Conservation (phyloP, 2,329 filamentous ascomycete species). For the Teratosphaeria pseudoeucalypti region DNA sequence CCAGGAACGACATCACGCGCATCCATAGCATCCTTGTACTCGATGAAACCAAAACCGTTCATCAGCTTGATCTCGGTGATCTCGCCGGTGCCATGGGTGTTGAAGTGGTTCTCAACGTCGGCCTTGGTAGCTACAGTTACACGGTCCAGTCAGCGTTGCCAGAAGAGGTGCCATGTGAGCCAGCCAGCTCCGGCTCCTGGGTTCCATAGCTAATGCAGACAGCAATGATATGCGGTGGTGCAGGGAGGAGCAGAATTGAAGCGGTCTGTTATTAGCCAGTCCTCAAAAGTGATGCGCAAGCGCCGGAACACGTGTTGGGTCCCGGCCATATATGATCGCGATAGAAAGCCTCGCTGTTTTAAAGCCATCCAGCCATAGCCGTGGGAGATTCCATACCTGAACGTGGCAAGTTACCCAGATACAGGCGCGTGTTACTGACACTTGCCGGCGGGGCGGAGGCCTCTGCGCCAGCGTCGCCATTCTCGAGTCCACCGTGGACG, state of each 20-base stretch:
- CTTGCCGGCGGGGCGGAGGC: background rate
- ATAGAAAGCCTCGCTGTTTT: background rate
- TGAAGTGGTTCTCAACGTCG: slow-evolving; percentile 93
- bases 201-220: slow-evolving; percentile 5
- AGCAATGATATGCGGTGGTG: slow-evolving; percentile 1
- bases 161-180: slow-evolving; percentile 8
- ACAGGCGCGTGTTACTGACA: slow-evolving; percentile 88
- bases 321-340: background rate
- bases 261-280: slow-evolving; percentile 10
- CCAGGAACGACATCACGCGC: slow-evolving; percentile 96
- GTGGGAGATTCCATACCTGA: slow-evolving; percentile 57
- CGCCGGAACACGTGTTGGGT: slow-evolving; percentile 3
- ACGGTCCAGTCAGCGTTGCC: slow-evolving; percentile 37
- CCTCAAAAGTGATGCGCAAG: slow-evolving; percentile 9
- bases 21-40: slow-evolving; percentile 98
- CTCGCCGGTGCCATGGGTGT: slow-evolving; percentile 88
- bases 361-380: slow-evolving; percentile 14
- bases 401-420: slow-evolving; percentile 56
- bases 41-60: slow-evolving; percentile 99
- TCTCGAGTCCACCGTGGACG: background rate
- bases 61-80: slow-evolving; percentile 99
- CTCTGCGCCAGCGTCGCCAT: background rate
- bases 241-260: slow-evolving; percentile 5
- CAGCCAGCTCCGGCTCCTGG: slow-evolving; percentile 21
- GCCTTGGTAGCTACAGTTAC: slow-evolving; percentile 74